Evolutionary conservation across 2,329 filamentous ascomycete species (phyloP), one percentile per base, ranked within the genome.

Genomic region (Talaromyces islandicus): DNA sequence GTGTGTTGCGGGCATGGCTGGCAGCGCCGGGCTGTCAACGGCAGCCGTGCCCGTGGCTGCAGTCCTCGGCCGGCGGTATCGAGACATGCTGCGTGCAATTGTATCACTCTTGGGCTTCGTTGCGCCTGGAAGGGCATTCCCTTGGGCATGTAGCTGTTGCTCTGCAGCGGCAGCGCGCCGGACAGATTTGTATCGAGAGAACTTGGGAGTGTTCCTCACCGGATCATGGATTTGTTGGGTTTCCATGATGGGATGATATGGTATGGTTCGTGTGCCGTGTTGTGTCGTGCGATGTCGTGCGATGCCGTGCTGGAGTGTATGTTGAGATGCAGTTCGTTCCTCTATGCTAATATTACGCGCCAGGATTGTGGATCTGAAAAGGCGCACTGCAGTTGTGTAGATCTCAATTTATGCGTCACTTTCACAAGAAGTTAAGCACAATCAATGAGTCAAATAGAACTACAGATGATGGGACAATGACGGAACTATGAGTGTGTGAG

Each of bases 141-240:
- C n/a, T 35, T 41, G 53, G 14, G 55, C 27, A 11, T 53, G 32
- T 46, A 30, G 30, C 19, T 56, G 43, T 35, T 51, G 21, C 24
- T 21, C 53, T 7, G 57, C 56, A 25, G 70, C 66, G 24, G 71
- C 69, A 11, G 74, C 75, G 63, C 78, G 77, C 61, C 84, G 75
- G 59, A 85, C 82, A 30, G 82, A 84, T 64, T 83, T 78, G 71
- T 87, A 87, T 48, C 84, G 79, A 58, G 83, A 82, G 68, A 83
- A 80, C 67, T 83, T 85, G 57, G 71, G 69, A 30, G 69, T 69
- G 21, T 62, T 51, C 54, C 59, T 57, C 29, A 54, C 27, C 11
- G 38, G 53, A 17, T 55, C 24, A 57, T 54, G 29, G 14, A 58
- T 25, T 52, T 62, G 53, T 54, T 64, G 66, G 43, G 60, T 63